Evolutionary conservation across 1,139 yeast species (phyloP).

Genomic region (Kodamaea alishanica): DNA sequence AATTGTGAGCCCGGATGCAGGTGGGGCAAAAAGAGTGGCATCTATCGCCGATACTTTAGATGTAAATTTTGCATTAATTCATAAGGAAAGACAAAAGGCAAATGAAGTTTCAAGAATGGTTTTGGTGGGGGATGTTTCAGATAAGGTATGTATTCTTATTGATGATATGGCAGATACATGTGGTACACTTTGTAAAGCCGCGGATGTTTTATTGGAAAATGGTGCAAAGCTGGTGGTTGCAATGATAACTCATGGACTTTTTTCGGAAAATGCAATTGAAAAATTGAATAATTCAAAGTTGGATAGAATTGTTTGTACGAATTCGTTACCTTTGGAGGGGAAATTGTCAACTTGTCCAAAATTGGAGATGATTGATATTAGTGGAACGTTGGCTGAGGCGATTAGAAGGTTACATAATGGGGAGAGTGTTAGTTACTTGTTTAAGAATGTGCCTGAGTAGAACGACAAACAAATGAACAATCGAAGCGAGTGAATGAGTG

Average conservation of each 20-base stretch:
- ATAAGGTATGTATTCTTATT: constrained; percentile 64
- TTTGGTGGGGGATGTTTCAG: constrained; percentile 71
- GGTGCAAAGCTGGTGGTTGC: constrained; percentile 76
- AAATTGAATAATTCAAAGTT: constrained; percentile 56
- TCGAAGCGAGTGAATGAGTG: not conserved
- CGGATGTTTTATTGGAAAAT: constrained; percentile 55
- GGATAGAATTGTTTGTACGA: constrained; percentile 66
- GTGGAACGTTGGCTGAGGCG: constrained; percentile 75
- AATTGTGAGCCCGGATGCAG: constrained; percentile 80
- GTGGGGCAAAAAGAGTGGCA: constrained; percentile 83
- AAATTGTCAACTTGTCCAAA: constrained; percentile 47
- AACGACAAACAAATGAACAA: not conserved
- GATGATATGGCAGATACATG: constrained; percentile 89
- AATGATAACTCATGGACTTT: constrained; percentile 76
- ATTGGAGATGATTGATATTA: constrained; percentile 65
- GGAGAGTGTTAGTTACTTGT: constrained; percentile 88
- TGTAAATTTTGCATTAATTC: constrained; percentile 73
- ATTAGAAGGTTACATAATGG: constrained; percentile 85
- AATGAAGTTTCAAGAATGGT: constrained; percentile 76
- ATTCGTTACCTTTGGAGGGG: constrained; percentile 67
- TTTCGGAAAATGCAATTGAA: constrained; percentile 66
- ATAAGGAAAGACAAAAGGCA: constrained; percentile 77
- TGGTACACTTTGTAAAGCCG: constrained; percentile 76
- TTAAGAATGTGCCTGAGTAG: constrained; percentile 55
- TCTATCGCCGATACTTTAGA: constrained; percentile 75